phyloP scores from a whole-genome alignment of 116 monocot species.

The Cymodocea nodosa region DNA sequence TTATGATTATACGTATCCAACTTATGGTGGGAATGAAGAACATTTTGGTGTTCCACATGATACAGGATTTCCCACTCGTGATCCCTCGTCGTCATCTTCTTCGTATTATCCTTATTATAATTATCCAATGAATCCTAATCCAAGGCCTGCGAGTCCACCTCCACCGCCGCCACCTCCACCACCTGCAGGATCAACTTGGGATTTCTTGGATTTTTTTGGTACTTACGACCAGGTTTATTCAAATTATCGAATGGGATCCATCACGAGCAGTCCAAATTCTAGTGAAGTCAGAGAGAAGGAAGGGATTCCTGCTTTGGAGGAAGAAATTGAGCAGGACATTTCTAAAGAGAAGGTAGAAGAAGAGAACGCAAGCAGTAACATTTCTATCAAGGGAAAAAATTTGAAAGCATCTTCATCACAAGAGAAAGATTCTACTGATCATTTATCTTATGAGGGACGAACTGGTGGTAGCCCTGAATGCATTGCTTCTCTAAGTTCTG shows the following conservation, averaged over 20 bases:
- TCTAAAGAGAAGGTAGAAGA: constrained; percentile 13
- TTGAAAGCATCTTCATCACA: neutral
- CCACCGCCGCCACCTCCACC: constrained; percentile 49
- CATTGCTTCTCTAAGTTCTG: constrained; percentile 12
- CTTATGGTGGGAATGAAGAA: constrained; percentile 10
- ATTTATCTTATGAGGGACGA: neutral
- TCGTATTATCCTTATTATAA: constrained; percentile 7
- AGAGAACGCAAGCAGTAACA: constrained; percentile 8
- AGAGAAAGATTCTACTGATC: neutral
- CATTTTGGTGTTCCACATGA: neutral
- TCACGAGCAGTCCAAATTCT: constrained; percentile 42
- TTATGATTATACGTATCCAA: constrained; percentile 6
- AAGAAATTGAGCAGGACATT: constrained; percentile 38
- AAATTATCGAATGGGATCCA: constrained; percentile 14
- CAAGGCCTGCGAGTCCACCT: constrained; percentile 6
- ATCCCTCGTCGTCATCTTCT: constrained; percentile 1
- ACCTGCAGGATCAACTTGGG: constrained; percentile 51
- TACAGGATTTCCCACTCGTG: neutral
- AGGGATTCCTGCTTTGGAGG: constrained; percentile 93
- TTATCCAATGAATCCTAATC: neutral
- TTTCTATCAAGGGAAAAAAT: constrained; percentile 8
- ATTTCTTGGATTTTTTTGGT: constrained; percentile 62
- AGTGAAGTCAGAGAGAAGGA: constrained; percentile 62
- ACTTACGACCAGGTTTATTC: constrained; percentile 36
- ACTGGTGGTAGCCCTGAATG: constrained; percentile 4